Percentiles rank a stretch among this genome's conserved stretches.
Conservation (phyloP, 176 grass and related monocot genomes). For the Avena sativa region DNA sequence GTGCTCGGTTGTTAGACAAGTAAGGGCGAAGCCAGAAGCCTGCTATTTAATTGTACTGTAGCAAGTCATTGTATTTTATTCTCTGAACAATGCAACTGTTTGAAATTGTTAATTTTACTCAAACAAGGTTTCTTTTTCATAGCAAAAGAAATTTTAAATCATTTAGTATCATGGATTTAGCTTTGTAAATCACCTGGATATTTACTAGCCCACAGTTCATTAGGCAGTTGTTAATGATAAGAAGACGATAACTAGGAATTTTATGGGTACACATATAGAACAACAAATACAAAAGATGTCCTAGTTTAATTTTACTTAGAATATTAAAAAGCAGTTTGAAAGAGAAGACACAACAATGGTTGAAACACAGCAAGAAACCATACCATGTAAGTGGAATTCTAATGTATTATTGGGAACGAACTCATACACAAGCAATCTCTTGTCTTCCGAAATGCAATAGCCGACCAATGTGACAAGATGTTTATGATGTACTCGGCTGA, state of each 20-base stretch:
- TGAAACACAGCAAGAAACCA: constrained; percentile 19
- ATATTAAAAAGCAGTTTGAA: not conserved
- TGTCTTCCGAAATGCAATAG: constrained; percentile 70
- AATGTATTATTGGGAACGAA: constrained; percentile 80
- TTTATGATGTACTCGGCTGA: constrained; percentile 85
- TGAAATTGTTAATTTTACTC: not conserved
- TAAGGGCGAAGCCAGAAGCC: not conserved
- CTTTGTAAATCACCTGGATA: constrained; percentile 8
- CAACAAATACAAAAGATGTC: not conserved
- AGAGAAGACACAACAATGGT: not conserved
- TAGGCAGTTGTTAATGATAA: not conserved
- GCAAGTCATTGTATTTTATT: not conserved
- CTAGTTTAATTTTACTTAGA: not conserved
- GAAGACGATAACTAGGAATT: constrained; percentile 2
- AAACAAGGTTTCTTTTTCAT: not conserved
- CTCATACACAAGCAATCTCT: constrained; percentile 80
- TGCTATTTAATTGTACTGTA: not conserved
- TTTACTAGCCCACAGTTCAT: constrained; percentile 20
- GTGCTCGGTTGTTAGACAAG: constrained; percentile 11
- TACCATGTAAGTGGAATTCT: constrained; percentile 79
- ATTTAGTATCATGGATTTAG: not conserved
- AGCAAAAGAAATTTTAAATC: not conserved
- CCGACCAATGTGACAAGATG: constrained; percentile 82
- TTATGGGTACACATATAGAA: constrained; percentile 6
- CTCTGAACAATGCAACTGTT: not conserved